phyloP scores from a whole-genome alignment of 2,329 filamentous ascomycete genomes.

The Erysiphe pulchra region DNA sequence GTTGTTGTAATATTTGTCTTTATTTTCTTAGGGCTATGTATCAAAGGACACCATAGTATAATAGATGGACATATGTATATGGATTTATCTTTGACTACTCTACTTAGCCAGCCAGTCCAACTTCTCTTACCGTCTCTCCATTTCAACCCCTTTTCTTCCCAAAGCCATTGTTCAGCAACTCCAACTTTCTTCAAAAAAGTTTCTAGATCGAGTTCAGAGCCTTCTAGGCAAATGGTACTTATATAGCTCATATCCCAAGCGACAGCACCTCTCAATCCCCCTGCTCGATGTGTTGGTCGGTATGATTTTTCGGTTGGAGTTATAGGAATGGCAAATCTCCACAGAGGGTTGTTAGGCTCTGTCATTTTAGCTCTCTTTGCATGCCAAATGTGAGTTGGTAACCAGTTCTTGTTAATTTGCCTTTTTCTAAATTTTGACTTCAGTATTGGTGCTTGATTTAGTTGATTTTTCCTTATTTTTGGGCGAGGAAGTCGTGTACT shows the following conservation, averaged over 20 bases:
- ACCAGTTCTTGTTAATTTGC: constrained; percentile 72
- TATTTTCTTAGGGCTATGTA: constrained; percentile 4
- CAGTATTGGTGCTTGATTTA: constrained; percentile 37
- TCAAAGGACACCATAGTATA: constrained; percentile 40
- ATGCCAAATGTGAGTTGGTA: constrained; percentile 86
- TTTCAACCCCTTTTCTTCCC: constrained; percentile 36
- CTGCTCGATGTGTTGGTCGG: constrained; percentile 59
- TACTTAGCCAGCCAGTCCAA: constrained; percentile 30
- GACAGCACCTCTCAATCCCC: constrained; percentile 48
- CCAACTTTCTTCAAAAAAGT: constrained; percentile 41
- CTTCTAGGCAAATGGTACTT: constrained; percentile 59
- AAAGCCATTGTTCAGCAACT: constrained; percentile 30
- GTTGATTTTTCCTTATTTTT: constrained; percentile 42
- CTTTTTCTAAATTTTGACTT: constrained; percentile 56
- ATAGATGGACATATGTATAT: constrained; percentile 45
- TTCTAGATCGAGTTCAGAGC: constrained; percentile 34
- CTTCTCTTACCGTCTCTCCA: constrained; percentile 40
- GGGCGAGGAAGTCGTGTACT: constrained; percentile 23
- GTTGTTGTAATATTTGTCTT: not conserved
- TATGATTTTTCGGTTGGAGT: constrained; percentile 80
- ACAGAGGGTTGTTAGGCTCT: constrained; percentile 49
- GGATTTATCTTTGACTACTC: constrained; percentile 25
- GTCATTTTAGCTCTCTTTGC: constrained; percentile 83
- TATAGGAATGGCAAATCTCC: constrained; percentile 69
- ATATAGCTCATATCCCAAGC: constrained; percentile 92